Base-by-base conservation (phyloP, 169 alveolate species). In the Amoebophrya sp. region DNA sequence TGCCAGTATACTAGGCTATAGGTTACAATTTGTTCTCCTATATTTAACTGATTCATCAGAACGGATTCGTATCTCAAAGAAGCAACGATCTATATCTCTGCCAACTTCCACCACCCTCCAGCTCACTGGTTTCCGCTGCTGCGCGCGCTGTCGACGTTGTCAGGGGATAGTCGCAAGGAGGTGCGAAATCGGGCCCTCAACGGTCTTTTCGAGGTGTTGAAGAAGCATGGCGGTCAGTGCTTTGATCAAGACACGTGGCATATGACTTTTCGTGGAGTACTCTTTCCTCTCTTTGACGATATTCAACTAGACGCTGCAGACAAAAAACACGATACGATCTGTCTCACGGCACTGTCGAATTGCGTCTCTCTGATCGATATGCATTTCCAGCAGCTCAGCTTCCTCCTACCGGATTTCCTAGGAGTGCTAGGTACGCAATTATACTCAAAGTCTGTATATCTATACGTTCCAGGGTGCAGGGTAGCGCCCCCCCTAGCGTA, bases 251-350 rank as follows among this genome's bases (percentile, higher is more conserved):
- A 90, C 41, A 90, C 92, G 24, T 41, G 53, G 41, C 78, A 41
- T 10, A 41, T 41, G 92, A 41, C 55, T 12, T 90, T 90, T 54
- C 53, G 65, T 3, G 92, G 78, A 41, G 92, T 90, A 38, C 78
- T 90, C 41, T 90, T 65, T 36, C 91, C 92, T 23, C 55, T 90
- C 41, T 90, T 90, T 33, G 92, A 90, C 41, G 92, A 90, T 34
- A 41, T 90, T 23, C 78, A 65, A 18, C 33, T 65, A 1, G 83
- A 65, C 10, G 10, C 76, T 10, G 36, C 83, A 26, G 83, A 65
- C 12, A 65, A 65, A 26, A 65, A 65, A 36, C 83, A 65, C 39
- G 83, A 65, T 36, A 18, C 83, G 2, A 1, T 1, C 33, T 65
- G 83, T 26, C 26, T 65, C 33, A 36, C 83, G 3, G 83, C 83